Percentiles rank a stretch among this genome's conserved stretches.
phyloP scores from a whole-genome alignment of 2,329 filamentous ascomycete genomes.

The Neonectria hederae region DNA sequence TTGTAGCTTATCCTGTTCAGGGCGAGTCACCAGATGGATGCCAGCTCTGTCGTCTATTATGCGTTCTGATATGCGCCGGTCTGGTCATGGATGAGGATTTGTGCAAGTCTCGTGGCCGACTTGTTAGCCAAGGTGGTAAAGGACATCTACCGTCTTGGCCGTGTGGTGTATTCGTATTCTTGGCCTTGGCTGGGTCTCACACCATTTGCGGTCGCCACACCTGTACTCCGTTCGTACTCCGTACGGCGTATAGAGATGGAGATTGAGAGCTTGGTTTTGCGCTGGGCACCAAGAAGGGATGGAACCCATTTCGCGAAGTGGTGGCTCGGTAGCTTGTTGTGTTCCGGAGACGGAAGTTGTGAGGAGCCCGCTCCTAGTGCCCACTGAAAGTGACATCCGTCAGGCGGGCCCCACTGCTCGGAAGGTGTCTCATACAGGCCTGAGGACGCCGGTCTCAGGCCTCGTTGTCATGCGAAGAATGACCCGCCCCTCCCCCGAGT shows the following conservation, averaged over 20 bases:
- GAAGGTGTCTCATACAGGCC: not conserved
- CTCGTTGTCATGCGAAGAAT: not conserved
- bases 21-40: not conserved
- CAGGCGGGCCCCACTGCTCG: slow-evolving; percentile 14
- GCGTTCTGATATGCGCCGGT: not conserved
- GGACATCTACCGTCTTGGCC: not conserved
- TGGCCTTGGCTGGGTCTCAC: not conserved
- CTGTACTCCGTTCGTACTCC: not conserved
- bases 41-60: not conserved
- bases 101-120: not conserved
- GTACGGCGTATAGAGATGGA: not conserved
- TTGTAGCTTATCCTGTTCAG: not conserved
- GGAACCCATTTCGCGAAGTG: not conserved
- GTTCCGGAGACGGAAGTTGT: not conserved
- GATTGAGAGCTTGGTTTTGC: not conserved
- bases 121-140: not conserved
- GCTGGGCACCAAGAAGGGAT: slow-evolving; percentile 7
- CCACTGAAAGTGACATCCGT: slow-evolving; percentile 4
- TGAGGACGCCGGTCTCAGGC: not conserved
- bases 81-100: not conserved
- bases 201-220: not conserved
- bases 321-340: slow-evolving; percentile 1
- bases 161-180: not conserved
- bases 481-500: not conserved
- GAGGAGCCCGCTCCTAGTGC: not conserved